Base-by-base conservation (phyloP, 352 stramenopile species). In the Phytopythium mirpurense region DNA sequence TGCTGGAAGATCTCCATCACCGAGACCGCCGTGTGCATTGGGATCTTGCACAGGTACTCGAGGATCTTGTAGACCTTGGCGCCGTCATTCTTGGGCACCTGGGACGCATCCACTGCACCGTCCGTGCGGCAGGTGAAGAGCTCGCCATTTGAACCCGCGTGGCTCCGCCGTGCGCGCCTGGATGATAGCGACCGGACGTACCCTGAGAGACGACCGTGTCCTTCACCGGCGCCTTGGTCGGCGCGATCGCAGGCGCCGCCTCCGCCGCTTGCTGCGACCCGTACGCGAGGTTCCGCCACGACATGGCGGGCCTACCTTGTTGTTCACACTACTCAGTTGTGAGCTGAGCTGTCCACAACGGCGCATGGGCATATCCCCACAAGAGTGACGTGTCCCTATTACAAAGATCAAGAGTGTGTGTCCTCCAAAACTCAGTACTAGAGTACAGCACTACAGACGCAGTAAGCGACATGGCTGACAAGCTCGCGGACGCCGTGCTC, bases 61-160 rank as follows among this genome's bases (percentile, higher is more conserved):
- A 93, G 70, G 67, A 93, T 90, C 64, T 93, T 91, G 70, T 93
- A 91, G 10, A 91, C 78, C 52, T 91, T 91, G 53, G 78, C 78
- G 54, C 81, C 81, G 57, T 91, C 81, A 76, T 91, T 91, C 65
- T 89, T 91, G 48, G 80, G 80, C 56, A 90, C 80, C 11, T 68
- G 76, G 14, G 81, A 91, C 43, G 78, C 78, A 54, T 91, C 81
- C 47, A 91, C 81, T 91, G 58, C 24, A 14, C 35, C n/a, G n/a
- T n/a, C n/a, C n/a, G n/a, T n/a, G n/a, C n/a, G n/a, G n/a, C n/a
- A n/a, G n/a, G n/a, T n/a, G n/a, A n/a, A n/a, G n/a, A n/a, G n/a
- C n/a, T n/a, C n/a, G n/a, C n/a, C n/a, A n/a, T n/a, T n/a, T n/a
- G n/a, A n/a, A n/a, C n/a, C n/a, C n/a, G n/a, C n/a, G n/a, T n/a